Evolutionary conservation across 495 filamentous ascomycete genomes (phyloP).

Genomic region (Podospora fimiseda): DNA sequence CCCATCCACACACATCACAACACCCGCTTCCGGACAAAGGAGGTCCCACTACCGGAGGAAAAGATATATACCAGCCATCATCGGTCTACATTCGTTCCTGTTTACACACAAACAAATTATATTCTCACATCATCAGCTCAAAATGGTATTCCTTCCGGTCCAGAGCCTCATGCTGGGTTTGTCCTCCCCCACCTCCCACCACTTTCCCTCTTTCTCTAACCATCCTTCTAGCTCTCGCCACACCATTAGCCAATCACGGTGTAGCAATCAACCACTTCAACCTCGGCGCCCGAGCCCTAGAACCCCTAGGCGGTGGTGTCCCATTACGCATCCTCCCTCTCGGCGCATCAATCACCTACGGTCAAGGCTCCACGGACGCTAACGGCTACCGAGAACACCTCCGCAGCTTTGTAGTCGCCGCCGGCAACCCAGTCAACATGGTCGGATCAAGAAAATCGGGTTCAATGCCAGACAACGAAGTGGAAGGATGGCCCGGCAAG

Average conservation of each 20-base stretch:
- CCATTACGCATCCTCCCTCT: slow-evolving; percentile 47
- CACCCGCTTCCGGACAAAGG: neutral
- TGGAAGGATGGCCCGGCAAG: slow-evolving; percentile 46
- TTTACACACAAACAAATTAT: neutral
- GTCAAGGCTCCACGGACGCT: slow-evolving; percentile 30
- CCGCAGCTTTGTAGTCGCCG: slow-evolving; percentile 19
- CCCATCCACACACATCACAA: neutral
- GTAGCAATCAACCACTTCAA: slow-evolving; percentile 19
- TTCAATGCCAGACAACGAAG: slow-evolving; percentile 46
- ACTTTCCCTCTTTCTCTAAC: neutral
- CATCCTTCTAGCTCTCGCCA: slow-evolving; percentile 16
- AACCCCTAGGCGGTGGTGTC: slow-evolving; percentile 17
- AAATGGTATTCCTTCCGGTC: slow-evolving; percentile 8
- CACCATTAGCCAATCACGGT: slow-evolving; percentile 20
- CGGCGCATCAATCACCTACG: slow-evolving; percentile 51
- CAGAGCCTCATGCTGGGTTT: slow-evolving; percentile 9
- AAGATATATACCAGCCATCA: neutral
- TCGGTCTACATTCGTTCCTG: neutral
- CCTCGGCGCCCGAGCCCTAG: slow-evolving; percentile 7
- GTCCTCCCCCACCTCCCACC: neutral
- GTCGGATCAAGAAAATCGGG: slow-evolving; percentile 41
- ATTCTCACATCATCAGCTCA: neutral
- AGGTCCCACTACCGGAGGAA: neutral
- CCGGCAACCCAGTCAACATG: slow-evolving; percentile 42
- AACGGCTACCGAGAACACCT: slow-evolving; percentile 34